A percentile compares a stretch with the other conserved stretches of the same genome.
Conservation (phyloP, 2,329 filamentous ascomycete genomes). For the Microdochium bolleyi region DNA sequence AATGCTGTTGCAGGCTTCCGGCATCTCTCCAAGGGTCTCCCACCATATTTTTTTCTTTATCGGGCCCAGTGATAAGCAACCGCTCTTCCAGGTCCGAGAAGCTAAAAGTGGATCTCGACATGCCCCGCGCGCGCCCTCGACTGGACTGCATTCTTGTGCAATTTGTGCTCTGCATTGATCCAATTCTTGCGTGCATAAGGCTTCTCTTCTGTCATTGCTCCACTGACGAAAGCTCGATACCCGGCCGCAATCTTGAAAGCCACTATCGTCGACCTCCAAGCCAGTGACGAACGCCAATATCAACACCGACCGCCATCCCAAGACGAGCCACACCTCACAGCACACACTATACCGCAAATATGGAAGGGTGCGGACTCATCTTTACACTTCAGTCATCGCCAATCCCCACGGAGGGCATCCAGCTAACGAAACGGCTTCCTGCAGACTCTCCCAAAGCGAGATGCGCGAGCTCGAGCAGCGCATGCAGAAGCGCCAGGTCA, state of each 20-base stretch:
- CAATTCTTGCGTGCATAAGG: background rate
- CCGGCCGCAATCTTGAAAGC: background rate
- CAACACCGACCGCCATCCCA: background rate
- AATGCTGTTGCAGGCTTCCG: too few relatives aligned
- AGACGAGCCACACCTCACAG: background rate
- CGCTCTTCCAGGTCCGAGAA: background rate
- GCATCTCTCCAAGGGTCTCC: background rate
- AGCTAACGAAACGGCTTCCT: background rate
- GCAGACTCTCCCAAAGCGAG: slow-evolving; percentile 64
- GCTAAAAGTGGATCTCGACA: background rate
- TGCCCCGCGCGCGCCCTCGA: background rate
- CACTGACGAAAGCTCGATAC: background rate
- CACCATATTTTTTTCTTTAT: slow-evolving; percentile 1
- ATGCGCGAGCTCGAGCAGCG: slow-evolving; percentile 88
- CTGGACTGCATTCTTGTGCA: background rate
- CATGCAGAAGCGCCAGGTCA: slow-evolving; percentile 97
- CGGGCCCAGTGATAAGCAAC: background rate
- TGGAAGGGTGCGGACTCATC: too few relatives aligned
- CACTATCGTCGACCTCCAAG: background rate
- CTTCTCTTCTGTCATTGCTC: background rate
- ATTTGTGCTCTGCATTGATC: background rate
- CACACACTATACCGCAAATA: too few relatives aligned
- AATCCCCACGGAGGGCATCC: too few relatives aligned
- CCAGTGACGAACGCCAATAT: background rate
- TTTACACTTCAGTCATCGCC: too few relatives aligned